phyloP scores from a whole-genome alignment of 2,329 filamentous ascomycete species.

The Diaporthe humulicola region DNA sequence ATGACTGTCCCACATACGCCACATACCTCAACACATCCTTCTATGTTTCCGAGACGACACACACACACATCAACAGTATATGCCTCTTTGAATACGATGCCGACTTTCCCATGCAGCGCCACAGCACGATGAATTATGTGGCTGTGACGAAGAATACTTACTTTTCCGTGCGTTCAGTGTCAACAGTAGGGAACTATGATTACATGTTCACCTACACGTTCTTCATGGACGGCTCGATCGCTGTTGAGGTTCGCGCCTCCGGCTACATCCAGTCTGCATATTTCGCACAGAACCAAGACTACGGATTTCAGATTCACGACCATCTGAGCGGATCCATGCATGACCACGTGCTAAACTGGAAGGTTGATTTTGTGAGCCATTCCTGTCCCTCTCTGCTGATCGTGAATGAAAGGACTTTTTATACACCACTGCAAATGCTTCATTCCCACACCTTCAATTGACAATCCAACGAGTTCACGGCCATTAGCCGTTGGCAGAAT shows the following conservation, averaged over 20 bases:
- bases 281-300: conserved; percentile 59
- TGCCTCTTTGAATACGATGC: conserved; percentile 68
- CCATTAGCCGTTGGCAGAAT: no score
- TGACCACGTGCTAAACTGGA: conserved; percentile 69
- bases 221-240: conserved; percentile 63
- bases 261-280: conserved; percentile 68
- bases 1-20: conserved; percentile 65
- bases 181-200: conserved; percentile 69
- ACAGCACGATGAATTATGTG: conserved; percentile 57
- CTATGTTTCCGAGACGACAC: conserved; percentile 57
- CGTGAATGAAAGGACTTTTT: background rate
- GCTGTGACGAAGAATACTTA: conserved; percentile 61
- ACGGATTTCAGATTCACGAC: conserved; percentile 65
- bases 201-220: conserved; percentile 65
- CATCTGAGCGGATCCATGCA: conserved; percentile 64
- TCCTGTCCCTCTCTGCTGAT: background rate
- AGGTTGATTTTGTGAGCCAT: conserved; percentile 58
- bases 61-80: conserved; percentile 62
- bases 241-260: conserved; percentile 64
- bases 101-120: conserved; percentile 63
- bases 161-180: conserved; percentile 60
- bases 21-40: conserved; percentile 63
- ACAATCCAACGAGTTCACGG: background rate
- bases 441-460: background rate
- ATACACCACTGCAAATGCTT: background rate